These are phyloP conservation scores for Lyophyllum semitale DNA, from an alignment of 768 basidiomycete genomes.

Conservation along the genomic window DNA sequence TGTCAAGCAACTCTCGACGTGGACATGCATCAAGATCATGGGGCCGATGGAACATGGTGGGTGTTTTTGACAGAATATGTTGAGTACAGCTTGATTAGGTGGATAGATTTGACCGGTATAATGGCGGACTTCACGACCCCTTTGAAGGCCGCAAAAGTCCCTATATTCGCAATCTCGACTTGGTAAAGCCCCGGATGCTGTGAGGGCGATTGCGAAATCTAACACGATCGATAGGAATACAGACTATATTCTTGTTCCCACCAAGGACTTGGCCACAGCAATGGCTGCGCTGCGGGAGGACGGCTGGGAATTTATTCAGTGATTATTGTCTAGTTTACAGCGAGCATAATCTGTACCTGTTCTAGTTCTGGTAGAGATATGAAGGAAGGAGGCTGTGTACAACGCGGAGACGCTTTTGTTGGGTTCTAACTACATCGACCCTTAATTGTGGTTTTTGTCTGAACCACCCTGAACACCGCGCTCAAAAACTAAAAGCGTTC, in stretches of 20 bases:
- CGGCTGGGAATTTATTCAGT: constrained; percentile 51
- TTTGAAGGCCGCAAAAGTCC: constrained; percentile 50
- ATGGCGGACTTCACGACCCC: constrained; percentile 55
- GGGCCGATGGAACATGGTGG: constrained; percentile 70
- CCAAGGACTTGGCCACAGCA: constrained; percentile 41
- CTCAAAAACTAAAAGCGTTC: constrained; percentile 4
- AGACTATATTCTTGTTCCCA: constrained; percentile 61
- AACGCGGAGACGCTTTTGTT: background rate
- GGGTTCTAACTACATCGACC: background rate
- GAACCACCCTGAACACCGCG: constrained; percentile 1
- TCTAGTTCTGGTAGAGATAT: background rate
- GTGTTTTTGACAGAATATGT: constrained; percentile 8
- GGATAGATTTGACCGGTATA: constrained; percentile 57
- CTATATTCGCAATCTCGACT: constrained; percentile 64
- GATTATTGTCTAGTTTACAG: no score
- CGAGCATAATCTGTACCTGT: background rate
- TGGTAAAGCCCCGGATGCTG: constrained; percentile 40
- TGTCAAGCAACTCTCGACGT: constrained; percentile 41
- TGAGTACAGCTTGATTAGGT: background rate
- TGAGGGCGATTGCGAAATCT: background rate
- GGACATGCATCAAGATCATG: constrained; percentile 62
- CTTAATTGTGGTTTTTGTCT: background rate
- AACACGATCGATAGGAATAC: constrained; percentile 51
- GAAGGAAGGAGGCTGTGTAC: background rate
- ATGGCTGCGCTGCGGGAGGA: constrained; percentile 44